A percentile compares a stretch with the other conserved stretches of the same genome.
Conservation (phyloP, 2,329 filamentous ascomycete genomes). For the Cladosporium sphaerospermum region DNA sequence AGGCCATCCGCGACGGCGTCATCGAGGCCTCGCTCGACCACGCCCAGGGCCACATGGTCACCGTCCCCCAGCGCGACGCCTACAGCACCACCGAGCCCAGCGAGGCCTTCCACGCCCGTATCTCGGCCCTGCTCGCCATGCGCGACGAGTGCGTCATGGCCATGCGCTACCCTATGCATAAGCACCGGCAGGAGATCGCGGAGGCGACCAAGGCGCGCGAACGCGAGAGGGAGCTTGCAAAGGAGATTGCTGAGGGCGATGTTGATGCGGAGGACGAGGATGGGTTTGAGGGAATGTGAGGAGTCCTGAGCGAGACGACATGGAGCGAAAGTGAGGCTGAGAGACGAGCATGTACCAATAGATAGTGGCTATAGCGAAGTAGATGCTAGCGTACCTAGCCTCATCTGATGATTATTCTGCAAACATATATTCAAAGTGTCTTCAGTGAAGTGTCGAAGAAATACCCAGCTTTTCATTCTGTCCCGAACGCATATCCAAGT, state of each 20-base stretch:
- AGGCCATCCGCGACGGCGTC: slow-evolving; percentile 94
- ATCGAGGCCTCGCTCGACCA: slow-evolving; percentile 93
- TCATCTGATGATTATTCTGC: too few relatives aligned
- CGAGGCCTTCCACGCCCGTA: slow-evolving; percentile 96
- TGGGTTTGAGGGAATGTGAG: slow-evolving; percentile 92
- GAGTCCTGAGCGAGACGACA: too few relatives aligned
- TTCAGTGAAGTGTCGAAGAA: too few relatives aligned
- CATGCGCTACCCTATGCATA: slow-evolving; percentile 99
- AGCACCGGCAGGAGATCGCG: slow-evolving; percentile 93
- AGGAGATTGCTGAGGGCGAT: slow-evolving; percentile 97
- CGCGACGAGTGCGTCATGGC: slow-evolving; percentile 99
- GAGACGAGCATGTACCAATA: too few relatives aligned
- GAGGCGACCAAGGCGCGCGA: slow-evolving; percentile 98
- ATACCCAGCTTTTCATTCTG: too few relatives aligned
- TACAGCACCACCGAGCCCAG: slow-evolving; percentile 94
- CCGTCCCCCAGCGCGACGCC: slow-evolving; percentile 90
- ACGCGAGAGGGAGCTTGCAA: slow-evolving; percentile 90
- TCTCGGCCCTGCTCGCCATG: slow-evolving; percentile 80
- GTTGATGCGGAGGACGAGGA: slow-evolving; percentile 85
- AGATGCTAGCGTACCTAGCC: too few relatives aligned
- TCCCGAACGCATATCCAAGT: too few relatives aligned
- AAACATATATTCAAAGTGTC: too few relatives aligned
- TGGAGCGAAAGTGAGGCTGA: too few relatives aligned
- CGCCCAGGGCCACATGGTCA: slow-evolving; percentile 96
- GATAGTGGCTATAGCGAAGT: too few relatives aligned